These are phyloP conservation scores for Phyllosticta paracitricarpa DNA, from an alignment of 2,329 filamentous ascomycete genomes.

Conservation along the genomic window DNA sequence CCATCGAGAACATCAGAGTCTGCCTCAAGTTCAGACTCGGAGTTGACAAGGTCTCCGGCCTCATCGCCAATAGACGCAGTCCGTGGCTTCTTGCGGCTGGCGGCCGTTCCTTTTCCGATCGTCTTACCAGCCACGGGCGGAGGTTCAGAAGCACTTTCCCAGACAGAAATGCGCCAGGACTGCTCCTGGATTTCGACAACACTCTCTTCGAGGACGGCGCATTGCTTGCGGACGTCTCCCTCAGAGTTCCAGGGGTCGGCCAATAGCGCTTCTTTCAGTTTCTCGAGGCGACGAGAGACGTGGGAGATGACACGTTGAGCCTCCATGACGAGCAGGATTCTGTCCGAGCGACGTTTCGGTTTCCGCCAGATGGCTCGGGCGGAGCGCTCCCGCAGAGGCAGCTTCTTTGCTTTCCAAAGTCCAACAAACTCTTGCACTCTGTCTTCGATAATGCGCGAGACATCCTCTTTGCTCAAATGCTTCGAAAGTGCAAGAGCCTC, in stretches of 20 bases:
- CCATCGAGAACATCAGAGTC: constrained; percentile 37
- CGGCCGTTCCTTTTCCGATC: neutral
- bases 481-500: constrained; percentile 26
- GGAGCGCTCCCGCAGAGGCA: constrained; percentile 44
- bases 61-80: constrained; percentile 18
- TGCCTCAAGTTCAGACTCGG: constrained; percentile 13
- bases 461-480: constrained; percentile 30
- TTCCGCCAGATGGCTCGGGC: constrained; percentile 54
- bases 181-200: constrained; percentile 51
- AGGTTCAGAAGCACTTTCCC: constrained; percentile 22
- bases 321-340: constrained; percentile 33
- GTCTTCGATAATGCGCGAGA: constrained; percentile 45
- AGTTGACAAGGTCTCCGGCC: constrained; percentile 39
- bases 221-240: constrained; percentile 45
- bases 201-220: constrained; percentile 52
- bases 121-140: neutral
- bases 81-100: neutral
- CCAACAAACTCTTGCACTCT: constrained; percentile 42
- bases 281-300: constrained; percentile 45
- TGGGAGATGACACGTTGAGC: constrained; percentile 35
- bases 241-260: constrained; percentile 43
- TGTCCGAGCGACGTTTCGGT: constrained; percentile 36
- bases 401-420: constrained; percentile 50
- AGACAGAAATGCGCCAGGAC: constrained; percentile 36
- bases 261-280: constrained; percentile 44